phyloP scores from a whole-genome alignment of 1,284 basidiomycete species.

The Fomitopsis betulina region DNA sequence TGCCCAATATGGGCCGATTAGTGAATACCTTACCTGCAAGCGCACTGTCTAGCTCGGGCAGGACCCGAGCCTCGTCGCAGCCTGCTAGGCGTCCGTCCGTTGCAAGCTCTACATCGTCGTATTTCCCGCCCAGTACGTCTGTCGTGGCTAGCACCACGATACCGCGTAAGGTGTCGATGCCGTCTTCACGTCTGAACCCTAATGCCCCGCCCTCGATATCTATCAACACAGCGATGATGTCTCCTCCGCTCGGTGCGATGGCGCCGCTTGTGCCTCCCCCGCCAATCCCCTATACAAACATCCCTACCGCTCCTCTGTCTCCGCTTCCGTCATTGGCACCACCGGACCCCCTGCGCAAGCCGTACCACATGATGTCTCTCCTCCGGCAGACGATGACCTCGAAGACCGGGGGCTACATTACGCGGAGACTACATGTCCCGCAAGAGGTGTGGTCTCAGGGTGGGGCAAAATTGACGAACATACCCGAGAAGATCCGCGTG shows the following conservation, averaged over 20 bases:
- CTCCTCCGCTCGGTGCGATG: constrained; percentile 28
- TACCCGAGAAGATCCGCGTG: constrained; percentile 84
- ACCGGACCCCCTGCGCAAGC: constrained; percentile 71
- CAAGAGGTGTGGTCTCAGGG: constrained; percentile 88
- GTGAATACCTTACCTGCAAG: constrained; percentile 39
- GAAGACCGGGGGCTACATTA: constrained; percentile 85
- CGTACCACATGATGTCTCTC: constrained; percentile 87
- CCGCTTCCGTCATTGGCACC: constrained; percentile 70
- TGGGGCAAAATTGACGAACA: constrained; percentile 76
- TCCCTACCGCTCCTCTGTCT: constrained; percentile 71
- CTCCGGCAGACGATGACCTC: constrained; percentile 78
- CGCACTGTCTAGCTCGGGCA: constrained; percentile 27
- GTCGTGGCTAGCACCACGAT: constrained; percentile 27
- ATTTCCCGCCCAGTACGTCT: constrained; percentile 25
- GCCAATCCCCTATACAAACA: constrained; percentile 44
- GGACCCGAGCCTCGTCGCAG: constrained; percentile 64
- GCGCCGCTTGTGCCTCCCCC: constrained; percentile 46
- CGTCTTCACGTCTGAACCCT: constrained; percentile 48
- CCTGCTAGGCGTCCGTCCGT: constrained; percentile 62
- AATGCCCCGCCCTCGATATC: constrained; percentile 40
- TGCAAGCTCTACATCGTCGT: constrained; percentile 16
- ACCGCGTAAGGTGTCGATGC: constrained; percentile 56
- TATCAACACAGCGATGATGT: constrained; percentile 49
- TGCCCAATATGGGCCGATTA: constrained; percentile 32
- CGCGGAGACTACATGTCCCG: constrained; percentile 83